Base-by-base conservation (phyloP, 306 rosid species). In the Rubus idaeus region DNA sequence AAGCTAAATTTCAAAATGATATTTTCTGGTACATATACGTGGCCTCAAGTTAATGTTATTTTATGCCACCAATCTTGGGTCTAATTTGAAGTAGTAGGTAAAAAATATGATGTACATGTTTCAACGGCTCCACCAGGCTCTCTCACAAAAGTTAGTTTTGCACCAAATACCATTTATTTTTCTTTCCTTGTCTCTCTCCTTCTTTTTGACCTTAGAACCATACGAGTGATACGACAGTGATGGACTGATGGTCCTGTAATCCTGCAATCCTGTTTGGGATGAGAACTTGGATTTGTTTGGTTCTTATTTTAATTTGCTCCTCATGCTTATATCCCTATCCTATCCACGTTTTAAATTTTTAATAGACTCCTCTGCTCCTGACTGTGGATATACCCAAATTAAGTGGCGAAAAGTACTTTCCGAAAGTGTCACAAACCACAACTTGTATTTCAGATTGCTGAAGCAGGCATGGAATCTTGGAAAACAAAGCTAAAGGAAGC, bases 401-500 rank as follows among this genome's bases (percentile, higher is more conserved):
- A 69, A 23, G 42, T 7, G 51, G 12, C 17, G 9, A 1, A 41
- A 26, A 69, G 10, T 68, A 20, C 39, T 49, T 69, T 69, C 51
- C 1, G 74, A 45, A 18, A 30, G 47, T 51, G 47, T 51, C 18
- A 6, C 56, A 46, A 5, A n/a, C 42, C 18, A 42, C 55, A 74
- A 56, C 57, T 80, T 53, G 75, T 10, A 30, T 14, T 9, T 68
- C 84, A 81, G 97, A 73, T 75, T 80, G 79, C 45, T 61, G 62
- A 75, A 73, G 91, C 85, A 75, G 85, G 80, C 69, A 77, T 83
- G 13, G 86, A 88, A 53, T 62, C 47, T 9, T 52, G 87, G 10
- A 83, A 84, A 76, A 75, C 47, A 35, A 91, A 84, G 80, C 57
- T 94, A 11, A 79, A 74, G 4, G 91, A 88, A 86, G 91, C 90